Evolutionary conservation across 305 asterid species (phyloP).

Genomic region (Solanum chacoense): DNA sequence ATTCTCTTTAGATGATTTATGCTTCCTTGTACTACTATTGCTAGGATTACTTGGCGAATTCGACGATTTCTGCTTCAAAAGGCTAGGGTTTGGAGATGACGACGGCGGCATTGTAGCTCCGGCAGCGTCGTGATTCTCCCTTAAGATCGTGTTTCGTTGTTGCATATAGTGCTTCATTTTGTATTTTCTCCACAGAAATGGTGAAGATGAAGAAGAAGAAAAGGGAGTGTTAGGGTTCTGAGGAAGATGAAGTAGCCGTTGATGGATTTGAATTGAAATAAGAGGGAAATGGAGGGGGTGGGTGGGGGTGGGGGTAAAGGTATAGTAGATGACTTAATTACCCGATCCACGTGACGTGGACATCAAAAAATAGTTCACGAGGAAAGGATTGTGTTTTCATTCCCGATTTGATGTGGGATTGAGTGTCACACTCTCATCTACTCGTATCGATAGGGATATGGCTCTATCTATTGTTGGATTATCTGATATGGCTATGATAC

Average conservation of each 20-base stretch:
- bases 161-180: slow-evolving; percentile 52
- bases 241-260: background rate
- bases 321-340: background rate
- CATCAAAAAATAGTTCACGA: background rate
- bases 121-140: slow-evolving; percentile 40
- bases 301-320: background rate
- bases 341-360: background rate
- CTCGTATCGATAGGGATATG: background rate
- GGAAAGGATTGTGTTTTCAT: background rate
- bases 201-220: background rate
- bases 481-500: background rate
- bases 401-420: background rate
- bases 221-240: background rate
- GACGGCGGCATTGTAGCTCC: background rate
- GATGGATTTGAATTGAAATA: background rate
- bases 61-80: background rate
- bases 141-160: slow-evolving; percentile 46
- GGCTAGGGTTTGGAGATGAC: slow-evolving; percentile 50
- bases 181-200: background rate
- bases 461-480: background rate
- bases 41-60: slow-evolving; percentile 20
- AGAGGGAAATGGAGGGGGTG: background rate
- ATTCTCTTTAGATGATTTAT: slow-evolving; percentile 63
- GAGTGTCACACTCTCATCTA: background rate
- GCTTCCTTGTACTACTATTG: slow-evolving; percentile 21